A percentile compares a stretch with the other conserved stretches of the same genome.
phyloP scores from a whole-genome alignment of 345 rosid genomes.

The thale cress (Arabidopsis thaliana) region DNA sequence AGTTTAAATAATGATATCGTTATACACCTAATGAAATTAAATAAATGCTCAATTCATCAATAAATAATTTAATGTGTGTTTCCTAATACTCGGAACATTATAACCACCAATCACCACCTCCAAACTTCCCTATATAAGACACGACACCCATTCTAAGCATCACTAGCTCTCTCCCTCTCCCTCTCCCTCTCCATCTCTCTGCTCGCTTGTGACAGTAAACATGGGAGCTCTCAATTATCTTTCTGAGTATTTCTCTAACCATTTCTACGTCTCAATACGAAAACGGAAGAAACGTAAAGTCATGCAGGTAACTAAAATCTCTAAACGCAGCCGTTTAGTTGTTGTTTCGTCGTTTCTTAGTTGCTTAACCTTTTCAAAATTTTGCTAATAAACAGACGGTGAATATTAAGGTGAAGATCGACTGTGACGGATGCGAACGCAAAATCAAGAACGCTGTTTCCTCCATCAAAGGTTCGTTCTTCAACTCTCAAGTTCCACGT shows the following conservation, averaged over 20 bases:
- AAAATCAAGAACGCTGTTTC: constrained; percentile 56
- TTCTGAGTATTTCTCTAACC: constrained; percentile 45
- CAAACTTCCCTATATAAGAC: constrained; percentile 35
- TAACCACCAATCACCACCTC: constrained; percentile 1
- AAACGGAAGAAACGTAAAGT: constrained; percentile 53
- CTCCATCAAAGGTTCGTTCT: constrained; percentile 49
- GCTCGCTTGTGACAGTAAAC: constrained; percentile 10
- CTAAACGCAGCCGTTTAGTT: neutral
- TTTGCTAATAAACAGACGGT: constrained; percentile 43
- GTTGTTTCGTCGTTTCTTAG: constrained; percentile 5
- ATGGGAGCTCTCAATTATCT: constrained; percentile 52
- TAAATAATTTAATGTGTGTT: neutral
- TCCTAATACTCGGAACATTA: constrained; percentile 19
- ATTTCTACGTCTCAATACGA: constrained; percentile 40
- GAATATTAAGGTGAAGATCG: constrained; percentile 55
- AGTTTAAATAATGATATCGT: constrained; percentile 12
- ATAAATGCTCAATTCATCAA: constrained; percentile 11
- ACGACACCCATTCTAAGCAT: constrained; percentile 9
- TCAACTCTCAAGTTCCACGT: constrained; percentile 2
- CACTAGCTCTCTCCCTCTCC: neutral
- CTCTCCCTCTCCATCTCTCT: neutral
- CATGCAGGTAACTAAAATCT: constrained; percentile 48
- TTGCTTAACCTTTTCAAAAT: neutral
- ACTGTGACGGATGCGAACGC: constrained; percentile 63
- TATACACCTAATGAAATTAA: constrained; percentile 28